Evolutionary conservation across 768 basidiomycete species (phyloP).

Genomic region (Mrakia frigida): DNA sequence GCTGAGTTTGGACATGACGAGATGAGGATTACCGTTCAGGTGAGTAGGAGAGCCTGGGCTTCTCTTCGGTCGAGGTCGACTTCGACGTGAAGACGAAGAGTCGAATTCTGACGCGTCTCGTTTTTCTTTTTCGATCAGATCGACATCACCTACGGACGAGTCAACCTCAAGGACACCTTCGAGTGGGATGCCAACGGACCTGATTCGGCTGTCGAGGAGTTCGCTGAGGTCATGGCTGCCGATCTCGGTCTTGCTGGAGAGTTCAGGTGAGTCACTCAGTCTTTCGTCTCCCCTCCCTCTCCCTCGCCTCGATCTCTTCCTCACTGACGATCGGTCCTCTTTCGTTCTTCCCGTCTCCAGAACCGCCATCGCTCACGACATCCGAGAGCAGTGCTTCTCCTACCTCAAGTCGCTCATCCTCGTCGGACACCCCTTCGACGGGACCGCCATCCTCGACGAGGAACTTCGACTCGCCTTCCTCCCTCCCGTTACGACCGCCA

Average conservation of each 20-base stretch:
- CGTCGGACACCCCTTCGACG: slow-evolving; percentile 78
- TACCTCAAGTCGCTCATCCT: slow-evolving; percentile 89
- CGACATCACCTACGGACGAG: slow-evolving; percentile 86
- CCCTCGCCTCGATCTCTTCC: background rate
- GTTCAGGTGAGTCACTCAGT: slow-evolving; percentile 63
- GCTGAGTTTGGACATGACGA: slow-evolving; percentile 60
- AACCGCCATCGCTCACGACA: slow-evolving; percentile 90
- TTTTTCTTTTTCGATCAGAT: slow-evolving; percentile 52
- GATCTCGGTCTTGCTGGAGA: slow-evolving; percentile 88
- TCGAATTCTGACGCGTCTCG: background rate
- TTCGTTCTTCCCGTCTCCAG: slow-evolving; percentile 46
- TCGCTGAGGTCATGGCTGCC: slow-evolving; percentile 76
- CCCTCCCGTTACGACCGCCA: slow-evolving; percentile 64
- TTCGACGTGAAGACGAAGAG: background rate
- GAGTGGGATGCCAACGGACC: slow-evolving; percentile 91
- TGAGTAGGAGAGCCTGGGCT: slow-evolving; percentile 47
- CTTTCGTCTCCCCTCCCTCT: background rate
- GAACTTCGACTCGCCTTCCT: slow-evolving; percentile 86
- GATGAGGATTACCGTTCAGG: slow-evolving; percentile 86
- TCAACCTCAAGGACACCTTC: slow-evolving; percentile 92
- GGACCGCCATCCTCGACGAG: slow-evolving; percentile 72
- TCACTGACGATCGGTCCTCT: background rate
- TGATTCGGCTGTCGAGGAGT: slow-evolving; percentile 79
- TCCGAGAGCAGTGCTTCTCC: slow-evolving; percentile 87
- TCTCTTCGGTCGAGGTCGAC: background rate